These are phyloP conservation scores for Boletellus emodensis DNA, from an alignment of 768 basidiomycete species.

Conservation along the genomic window DNA sequence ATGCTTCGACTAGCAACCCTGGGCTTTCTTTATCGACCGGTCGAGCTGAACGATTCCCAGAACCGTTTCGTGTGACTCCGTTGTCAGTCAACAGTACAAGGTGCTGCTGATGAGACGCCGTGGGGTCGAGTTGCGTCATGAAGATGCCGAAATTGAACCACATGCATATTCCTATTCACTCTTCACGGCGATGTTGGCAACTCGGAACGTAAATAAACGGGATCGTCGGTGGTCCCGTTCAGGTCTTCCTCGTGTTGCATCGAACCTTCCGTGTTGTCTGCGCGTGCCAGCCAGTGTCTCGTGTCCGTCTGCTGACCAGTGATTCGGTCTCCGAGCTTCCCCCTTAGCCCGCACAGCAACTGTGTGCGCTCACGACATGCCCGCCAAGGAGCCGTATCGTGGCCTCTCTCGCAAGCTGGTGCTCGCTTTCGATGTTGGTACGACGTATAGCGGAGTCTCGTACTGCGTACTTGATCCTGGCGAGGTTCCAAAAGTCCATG, in stretches of 20 bases:
- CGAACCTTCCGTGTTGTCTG: background rate
- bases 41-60: no score
- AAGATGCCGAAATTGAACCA: no score
- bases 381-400: constrained; percentile 28
- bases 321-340: background rate
- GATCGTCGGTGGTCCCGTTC: background rate
- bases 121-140: no score
- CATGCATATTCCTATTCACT: no score
- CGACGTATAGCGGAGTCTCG: constrained; percentile 39
- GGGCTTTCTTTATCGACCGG: no score
- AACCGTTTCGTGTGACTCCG: no score
- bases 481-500: constrained; percentile 26
- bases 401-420: constrained; percentile 40
- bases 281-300: background rate
- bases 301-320: no score
- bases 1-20: no score
- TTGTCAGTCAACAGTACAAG: no score
- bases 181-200: no score
- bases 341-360: background rate
- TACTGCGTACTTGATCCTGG: constrained; percentile 36
- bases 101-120: no score
- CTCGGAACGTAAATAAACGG: background rate
- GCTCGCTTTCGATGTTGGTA: constrained; percentile 44
- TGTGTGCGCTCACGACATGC: constrained; percentile 18
- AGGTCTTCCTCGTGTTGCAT: background rate